Conservation (phyloP, 768 basidiomycete genomes). For the Coprinopsis marcescibilis region DNA sequence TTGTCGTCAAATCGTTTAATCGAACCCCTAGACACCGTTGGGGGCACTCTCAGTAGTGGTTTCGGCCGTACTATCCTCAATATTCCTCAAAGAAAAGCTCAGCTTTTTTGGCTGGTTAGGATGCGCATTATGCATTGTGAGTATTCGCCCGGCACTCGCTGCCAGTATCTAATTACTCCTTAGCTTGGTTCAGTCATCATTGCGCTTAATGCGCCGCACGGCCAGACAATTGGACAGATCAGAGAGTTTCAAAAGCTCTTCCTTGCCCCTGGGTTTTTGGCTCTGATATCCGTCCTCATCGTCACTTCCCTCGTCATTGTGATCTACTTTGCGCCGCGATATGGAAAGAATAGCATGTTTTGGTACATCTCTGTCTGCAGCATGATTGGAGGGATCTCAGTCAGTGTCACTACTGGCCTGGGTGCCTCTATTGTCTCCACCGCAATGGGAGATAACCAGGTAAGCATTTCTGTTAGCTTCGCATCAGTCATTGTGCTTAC, state of each 20-base stretch:
- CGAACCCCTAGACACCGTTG: conserved; percentile 67
- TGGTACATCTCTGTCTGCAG: conserved; percentile 95
- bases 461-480: conserved; percentile 21
- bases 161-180: neutral
- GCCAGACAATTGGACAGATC: conserved; percentile 66
- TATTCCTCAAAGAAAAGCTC: conserved; percentile 89
- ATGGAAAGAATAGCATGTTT: conserved; percentile 89
- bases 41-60: conserved; percentile 96
- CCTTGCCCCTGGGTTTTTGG: conserved; percentile 77
- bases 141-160: conserved; percentile 21
- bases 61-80: conserved; percentile 86
- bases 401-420: conserved; percentile 91
- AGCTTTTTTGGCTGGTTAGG: conserved; percentile 98
- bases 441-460: conserved; percentile 73
- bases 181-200: conserved; percentile 85
- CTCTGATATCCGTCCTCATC: conserved; percentile 61
- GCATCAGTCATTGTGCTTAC: neutral
- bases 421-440: conserved; percentile 86
- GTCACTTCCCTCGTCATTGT: conserved; percentile 61
- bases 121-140: conserved; percentile 83
- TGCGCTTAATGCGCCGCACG: conserved; percentile 82
- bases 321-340: conserved; percentile 77
- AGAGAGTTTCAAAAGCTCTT: conserved; percentile 72
- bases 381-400: conserved; percentile 93
- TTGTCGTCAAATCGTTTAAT: neutral